Evolutionary conservation across 177 flowering plant genomes (phyloP), one percentile per base, ranked within the genome.

Genomic region (Telopea speciosissima): DNA sequence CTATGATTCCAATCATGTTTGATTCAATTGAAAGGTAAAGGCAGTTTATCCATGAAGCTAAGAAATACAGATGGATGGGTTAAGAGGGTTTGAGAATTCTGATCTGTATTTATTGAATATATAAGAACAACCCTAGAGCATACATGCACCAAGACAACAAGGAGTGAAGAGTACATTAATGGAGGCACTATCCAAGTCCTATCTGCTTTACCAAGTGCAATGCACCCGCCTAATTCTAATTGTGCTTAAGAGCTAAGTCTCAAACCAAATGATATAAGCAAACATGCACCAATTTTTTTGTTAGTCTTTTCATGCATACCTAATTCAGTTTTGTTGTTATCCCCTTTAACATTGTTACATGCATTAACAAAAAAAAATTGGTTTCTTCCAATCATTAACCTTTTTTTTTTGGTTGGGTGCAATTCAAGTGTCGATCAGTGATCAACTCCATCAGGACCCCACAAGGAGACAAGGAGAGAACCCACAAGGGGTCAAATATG

Each of bases 371-470:
- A n/a, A n/a, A n/a, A n/a, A n/a, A n/a, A n/a, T 13, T 44, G 11
- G 1, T 44, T 44, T 28, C 49, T 44, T 33, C 70, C 65, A 74
- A 71, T 71, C 75, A 78, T 74, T 54, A 42, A 74, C 68, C n/a
- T n/a, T n/a, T n/a, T n/a, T n/a, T n/a, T n/a, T n/a, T n/a, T n/a
- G n/a, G n/a, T n/a, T n/a, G n/a, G n/a, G n/a, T n/a, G n/a, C n/a
- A n/a, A n/a, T n/a, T n/a, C n/a, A n/a, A n/a, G n/a, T n/a, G n/a
- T n/a, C n/a, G n/a, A n/a, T n/a, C n/a, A n/a, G n/a, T n/a, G n/a
- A n/a, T n/a, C n/a, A n/a, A n/a, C n/a, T n/a, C n/a, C n/a, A n/a
- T n/a, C n/a, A n/a, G n/a, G n/a, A n/a, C n/a, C n/a, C n/a, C n/a
- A n/a, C n/a, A n/a, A n/a, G n/a, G n/a, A n/a, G n/a, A n/a, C n/a